These are phyloP conservation scores for Pouteria campechiana DNA, from an alignment of 179 eudicot genomes.

Conservation along the genomic window DNA sequence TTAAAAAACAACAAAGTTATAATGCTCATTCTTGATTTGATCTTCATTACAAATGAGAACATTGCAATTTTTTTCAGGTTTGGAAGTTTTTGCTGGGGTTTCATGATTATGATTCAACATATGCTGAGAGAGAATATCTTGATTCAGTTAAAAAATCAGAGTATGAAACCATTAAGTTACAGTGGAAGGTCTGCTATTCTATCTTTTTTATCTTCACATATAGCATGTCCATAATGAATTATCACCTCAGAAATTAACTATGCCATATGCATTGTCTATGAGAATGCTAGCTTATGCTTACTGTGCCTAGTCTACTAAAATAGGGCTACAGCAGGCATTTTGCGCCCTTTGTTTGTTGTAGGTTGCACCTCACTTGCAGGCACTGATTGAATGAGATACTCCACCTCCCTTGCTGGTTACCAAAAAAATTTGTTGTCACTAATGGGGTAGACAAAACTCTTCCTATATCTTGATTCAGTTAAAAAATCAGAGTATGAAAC, in stretches of 20 bases:
- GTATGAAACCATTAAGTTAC: constrained; percentile 71
- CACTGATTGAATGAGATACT: too few relatives aligned
- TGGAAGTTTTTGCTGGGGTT: constrained; percentile 84
- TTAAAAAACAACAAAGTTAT: too few relatives aligned
- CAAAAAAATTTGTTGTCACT: too few relatives aligned
- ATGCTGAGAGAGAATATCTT: constrained; percentile 70
- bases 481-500: constrained; percentile 77
- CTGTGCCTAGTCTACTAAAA: constrained; percentile 1
- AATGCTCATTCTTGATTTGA: too few relatives aligned
- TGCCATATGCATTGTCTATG: too few relatives aligned
- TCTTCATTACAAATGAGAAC: too few relatives aligned
- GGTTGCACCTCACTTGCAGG: too few relatives aligned
- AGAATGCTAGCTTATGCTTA: not conserved
- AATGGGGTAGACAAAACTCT: too few relatives aligned
- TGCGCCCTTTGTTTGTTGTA: not conserved
- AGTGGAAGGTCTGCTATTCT: constrained; percentile 65
- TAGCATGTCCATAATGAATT: too few relatives aligned
- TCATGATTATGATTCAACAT: constrained; percentile 70
- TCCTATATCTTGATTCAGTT: constrained; percentile 38
- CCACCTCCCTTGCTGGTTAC: too few relatives aligned
- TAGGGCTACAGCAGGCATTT: not conserved
- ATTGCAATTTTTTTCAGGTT: constrained; percentile 26
- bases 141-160: constrained; percentile 57
- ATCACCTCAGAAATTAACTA: not conserved
- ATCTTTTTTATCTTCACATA: too few relatives aligned